These are phyloP conservation scores for Symbiodinium pilosum DNA, from an alignment of 73 alveolate species.

Conservation along the genomic window DNA sequence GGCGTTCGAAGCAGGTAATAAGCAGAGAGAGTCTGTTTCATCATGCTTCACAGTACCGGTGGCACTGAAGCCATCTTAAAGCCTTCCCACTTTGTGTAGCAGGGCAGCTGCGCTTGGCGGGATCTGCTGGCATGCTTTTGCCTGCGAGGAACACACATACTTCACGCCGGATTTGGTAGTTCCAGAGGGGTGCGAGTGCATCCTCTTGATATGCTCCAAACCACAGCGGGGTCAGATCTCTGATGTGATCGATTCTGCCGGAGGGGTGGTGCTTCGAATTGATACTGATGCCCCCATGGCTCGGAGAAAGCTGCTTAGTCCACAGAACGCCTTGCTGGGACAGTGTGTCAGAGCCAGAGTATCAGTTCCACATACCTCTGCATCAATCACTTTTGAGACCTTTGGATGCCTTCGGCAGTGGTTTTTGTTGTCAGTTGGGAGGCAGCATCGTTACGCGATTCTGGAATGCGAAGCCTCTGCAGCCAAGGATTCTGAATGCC, in stretches of 20 bases:
- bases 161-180: constrained; percentile 51
- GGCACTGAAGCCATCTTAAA: not conserved
- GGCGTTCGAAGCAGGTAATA: no score
- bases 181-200: constrained; percentile 66
- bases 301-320: constrained; percentile 21
- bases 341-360: not conserved
- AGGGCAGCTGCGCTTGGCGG: not conserved
- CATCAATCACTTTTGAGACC: not conserved
- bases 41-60: no score
- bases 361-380: not conserved
- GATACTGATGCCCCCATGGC: not conserved
- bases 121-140: not conserved
- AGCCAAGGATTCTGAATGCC: constrained; percentile 46
- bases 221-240: constrained; percentile 40
- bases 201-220: constrained; percentile 22
- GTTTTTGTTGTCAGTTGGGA: not conserved
- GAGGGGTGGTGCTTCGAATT: constrained; percentile 45
- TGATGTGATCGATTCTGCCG: constrained; percentile 52
- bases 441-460: no score
- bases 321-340: constrained; percentile 28
- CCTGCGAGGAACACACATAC: constrained; percentile 15
- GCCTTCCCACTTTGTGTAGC: not conserved
- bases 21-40: no score
- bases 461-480: not conserved
- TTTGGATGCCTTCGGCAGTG: not conserved